Evolutionary conservation across 2,329 filamentous ascomycete species (phyloP).

Genomic region (Tolypocladium pustulatum): DNA sequence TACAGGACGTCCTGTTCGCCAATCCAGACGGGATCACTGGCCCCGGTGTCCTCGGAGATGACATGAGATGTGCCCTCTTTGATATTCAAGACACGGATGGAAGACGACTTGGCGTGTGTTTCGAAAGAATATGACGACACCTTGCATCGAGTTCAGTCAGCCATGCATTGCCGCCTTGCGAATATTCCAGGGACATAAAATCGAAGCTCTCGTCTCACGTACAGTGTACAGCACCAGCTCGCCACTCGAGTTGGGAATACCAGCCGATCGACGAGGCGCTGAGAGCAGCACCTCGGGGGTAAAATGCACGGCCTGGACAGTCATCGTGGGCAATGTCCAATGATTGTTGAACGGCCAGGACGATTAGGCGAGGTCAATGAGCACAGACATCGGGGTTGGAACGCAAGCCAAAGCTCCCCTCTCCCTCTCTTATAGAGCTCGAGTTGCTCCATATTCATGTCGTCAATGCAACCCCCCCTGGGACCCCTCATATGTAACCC

Average conservation of each 20-base stretch:
- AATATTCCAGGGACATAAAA: too few species aligned
- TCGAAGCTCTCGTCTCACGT: conserved; percentile 6
- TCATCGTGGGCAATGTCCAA: conserved; percentile 39
- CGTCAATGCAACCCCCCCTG: not conserved
- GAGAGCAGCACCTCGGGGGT: conserved; percentile 69
- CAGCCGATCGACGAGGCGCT: conserved; percentile 61
- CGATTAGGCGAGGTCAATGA: not conserved
- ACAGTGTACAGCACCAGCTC: conserved; percentile 56
- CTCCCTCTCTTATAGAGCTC: not conserved
- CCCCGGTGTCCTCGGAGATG: conserved; percentile 53
- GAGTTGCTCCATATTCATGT: not conserved
- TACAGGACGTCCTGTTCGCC: conserved; percentile 50
- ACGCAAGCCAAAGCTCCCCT: not conserved
- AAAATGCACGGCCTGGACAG: conserved; percentile 58
- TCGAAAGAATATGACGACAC: conserved; percentile 73
- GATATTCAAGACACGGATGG: conserved; percentile 63
- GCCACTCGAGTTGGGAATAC: conserved; percentile 57
- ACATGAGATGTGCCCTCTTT: conserved; percentile 52
- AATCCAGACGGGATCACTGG: conserved; percentile 69
- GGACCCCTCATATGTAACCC: not conserved
- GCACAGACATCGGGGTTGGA: not conserved
- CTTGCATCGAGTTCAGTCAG: conserved; percentile 16
- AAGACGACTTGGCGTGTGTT: conserved; percentile 55
- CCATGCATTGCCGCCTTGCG: not conserved
- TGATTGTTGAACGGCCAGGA: not conserved